Evolutionary conservation across 495 filamentous ascomycete genomes (phyloP), one percentile per base, ranked within the genome.

Genomic region (Rhypophila decipiens): DNA sequence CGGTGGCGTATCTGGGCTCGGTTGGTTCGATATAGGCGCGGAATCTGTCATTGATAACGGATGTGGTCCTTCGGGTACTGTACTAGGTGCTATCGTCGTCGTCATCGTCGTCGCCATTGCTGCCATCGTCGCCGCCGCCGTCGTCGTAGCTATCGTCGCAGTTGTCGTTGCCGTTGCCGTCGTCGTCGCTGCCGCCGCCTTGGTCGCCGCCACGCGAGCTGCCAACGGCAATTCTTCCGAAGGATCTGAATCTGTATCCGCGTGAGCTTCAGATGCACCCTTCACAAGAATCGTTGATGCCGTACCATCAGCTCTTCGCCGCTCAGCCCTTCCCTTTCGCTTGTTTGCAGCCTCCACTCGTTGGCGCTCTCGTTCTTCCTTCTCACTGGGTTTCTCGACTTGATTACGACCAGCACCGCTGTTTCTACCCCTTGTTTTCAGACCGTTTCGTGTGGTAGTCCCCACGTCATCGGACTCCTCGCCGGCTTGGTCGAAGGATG

Each of bases 221-320:
- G 74, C 68, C 45, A 75, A 53, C 49, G 72, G 69, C 50, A 71
- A 48, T 64, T 83, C 79, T 56, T 80, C 78, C 27, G 78, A 76
- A 40, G 75, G 73, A 56, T 84, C 79, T 41, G 78, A 79, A 54
- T 82, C 79, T 81, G 55, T 42, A 38, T 47, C 47, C 40, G 39
- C 20, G 60, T 65, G 47, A 70, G 65, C 51, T 55, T 55, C 55
- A 53, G 53, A 59, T 45, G 53, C 46, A 45, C 52, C 46, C 33
- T 44, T 55, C 37, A 50, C 33, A 31, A 57, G 23, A 49, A 46
- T 53, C 24, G 46, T 50, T 37, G 45, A 42, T 42, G 43, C 57
- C 74, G 60, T 70, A 94, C 89, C 88, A 53, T 93, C 89, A 50
- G 73, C 82, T 66, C 84, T 77, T 40, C 86, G 76, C 47, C 82